Conservation (phyloP, 768 basidiomycete genomes). For the Amanita polypyramis region DNA sequence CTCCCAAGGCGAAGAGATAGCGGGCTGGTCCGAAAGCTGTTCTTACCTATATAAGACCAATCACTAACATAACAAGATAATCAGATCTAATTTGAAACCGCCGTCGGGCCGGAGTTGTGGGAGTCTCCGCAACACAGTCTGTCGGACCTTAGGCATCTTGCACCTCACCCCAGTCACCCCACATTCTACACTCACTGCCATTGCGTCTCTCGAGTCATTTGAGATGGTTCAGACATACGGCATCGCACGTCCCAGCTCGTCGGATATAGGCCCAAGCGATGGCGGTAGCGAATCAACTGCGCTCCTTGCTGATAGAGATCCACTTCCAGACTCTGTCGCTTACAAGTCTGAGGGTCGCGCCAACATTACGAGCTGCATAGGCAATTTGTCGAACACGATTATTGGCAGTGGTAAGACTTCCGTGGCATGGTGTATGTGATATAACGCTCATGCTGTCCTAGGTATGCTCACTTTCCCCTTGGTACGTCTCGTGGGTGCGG, state of each 20-base stretch:
- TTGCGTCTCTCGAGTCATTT: constrained; percentile 18
- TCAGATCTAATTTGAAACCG: too few relatives aligned
- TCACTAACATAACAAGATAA: too few relatives aligned
- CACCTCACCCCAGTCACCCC: not conserved
- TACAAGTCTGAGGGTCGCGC: constrained; percentile 53
- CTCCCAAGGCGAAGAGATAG: constrained; percentile 9
- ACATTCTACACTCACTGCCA: not conserved
- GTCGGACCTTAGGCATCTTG: too few relatives aligned
- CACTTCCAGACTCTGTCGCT: constrained; percentile 11
- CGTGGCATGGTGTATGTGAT: constrained; percentile 4
- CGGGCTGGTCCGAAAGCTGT: not conserved
- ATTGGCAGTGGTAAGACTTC: constrained; percentile 70
- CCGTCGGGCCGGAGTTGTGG: not conserved
- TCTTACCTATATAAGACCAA: not conserved
- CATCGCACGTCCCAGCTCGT: constrained; percentile 27
- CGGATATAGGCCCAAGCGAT: constrained; percentile 18
- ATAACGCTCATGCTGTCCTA: constrained; percentile 17
- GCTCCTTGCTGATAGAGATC: constrained; percentile 35
- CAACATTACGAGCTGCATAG: constrained; percentile 53
- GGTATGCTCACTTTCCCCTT: constrained; percentile 87
- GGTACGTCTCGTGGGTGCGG: constrained; percentile 29
- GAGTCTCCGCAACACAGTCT: too few relatives aligned
- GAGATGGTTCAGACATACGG: constrained; percentile 71
- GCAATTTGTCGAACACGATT: constrained; percentile 83
- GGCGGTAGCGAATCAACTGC: constrained; percentile 44